Evolutionary conservation across 495 filamentous ascomycete species (phyloP).

Genomic region (Lepidopterella palustris): DNA sequence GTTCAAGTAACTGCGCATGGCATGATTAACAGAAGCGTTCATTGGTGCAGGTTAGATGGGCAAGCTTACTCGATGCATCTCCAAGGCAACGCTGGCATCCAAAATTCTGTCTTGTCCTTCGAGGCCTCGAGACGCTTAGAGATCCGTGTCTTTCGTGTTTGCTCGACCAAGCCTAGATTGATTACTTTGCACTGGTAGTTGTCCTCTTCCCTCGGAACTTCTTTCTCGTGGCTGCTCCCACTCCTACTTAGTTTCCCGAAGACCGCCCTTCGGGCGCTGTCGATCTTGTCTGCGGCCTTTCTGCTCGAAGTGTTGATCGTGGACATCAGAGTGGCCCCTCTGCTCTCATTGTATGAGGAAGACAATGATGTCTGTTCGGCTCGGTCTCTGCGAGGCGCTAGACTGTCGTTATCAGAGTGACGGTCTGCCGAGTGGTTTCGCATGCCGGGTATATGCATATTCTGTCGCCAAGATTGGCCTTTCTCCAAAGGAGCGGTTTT

Average conservation of each 20-base stretch:
- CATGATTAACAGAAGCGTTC: slow-evolving; percentile 4
- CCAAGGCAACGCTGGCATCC: slow-evolving; percentile 93
- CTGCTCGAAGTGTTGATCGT: slow-evolving; percentile 51
- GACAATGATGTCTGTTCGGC: slow-evolving; percentile 47
- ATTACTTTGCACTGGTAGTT: slow-evolving; percentile 72
- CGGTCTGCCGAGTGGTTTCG: slow-evolving; percentile 63
- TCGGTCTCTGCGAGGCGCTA: slow-evolving; percentile 45
- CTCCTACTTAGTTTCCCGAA: slow-evolving; percentile 69
- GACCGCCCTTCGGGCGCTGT: slow-evolving; percentile 68
- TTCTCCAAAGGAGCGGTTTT: slow-evolving; percentile 57
- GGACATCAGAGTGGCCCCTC: slow-evolving; percentile 47
- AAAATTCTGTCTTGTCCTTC: slow-evolving; percentile 89
- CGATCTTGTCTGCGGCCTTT: slow-evolving; percentile 63
- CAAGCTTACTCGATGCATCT: slow-evolving; percentile 70
- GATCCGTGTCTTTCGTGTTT: slow-evolving; percentile 79
- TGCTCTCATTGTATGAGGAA: slow-evolving; percentile 56
- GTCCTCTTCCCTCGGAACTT: slow-evolving; percentile 59
- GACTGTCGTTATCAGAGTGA: slow-evolving; percentile 31
- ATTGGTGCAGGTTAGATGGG: not conserved
- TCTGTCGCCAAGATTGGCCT: slow-evolving; percentile 57
- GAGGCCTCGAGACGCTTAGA: slow-evolving; percentile 77
- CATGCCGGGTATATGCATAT: slow-evolving; percentile 52
- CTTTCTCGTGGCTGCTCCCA: slow-evolving; percentile 62
- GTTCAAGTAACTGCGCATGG: slow-evolving; percentile 62
- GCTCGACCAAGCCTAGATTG: slow-evolving; percentile 71